These are phyloP conservation scores for Polytolypa hystricis DNA, from an alignment of 2,329 filamentous ascomycete species.

Conservation along the genomic window DNA sequence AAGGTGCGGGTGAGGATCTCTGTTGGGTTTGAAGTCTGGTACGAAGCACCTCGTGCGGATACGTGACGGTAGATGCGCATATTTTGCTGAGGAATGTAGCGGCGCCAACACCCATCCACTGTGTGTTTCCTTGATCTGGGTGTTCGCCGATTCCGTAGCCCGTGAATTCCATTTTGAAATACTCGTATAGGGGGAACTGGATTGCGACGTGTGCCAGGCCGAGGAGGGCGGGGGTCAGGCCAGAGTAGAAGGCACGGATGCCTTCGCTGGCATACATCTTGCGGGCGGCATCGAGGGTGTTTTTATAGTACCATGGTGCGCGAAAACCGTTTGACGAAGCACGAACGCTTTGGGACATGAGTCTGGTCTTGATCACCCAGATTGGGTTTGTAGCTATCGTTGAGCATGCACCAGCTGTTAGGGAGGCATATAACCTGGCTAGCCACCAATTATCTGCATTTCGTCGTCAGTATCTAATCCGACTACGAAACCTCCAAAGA, in stretches of 20 bases:
- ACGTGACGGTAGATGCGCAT: conserved; percentile 86
- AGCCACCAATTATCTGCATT: conserved; percentile 59
- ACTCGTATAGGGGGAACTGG: conserved; percentile 94
- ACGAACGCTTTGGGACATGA: conserved; percentile 74
- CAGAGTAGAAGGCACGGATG: conserved; percentile 84
- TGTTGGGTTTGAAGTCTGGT: conserved; percentile 91
- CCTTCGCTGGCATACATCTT: conserved; percentile 96
- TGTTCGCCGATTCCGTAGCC: conserved; percentile 75
- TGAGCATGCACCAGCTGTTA: conserved; percentile 82
- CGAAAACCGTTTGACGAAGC: conserved; percentile 35
- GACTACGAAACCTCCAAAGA: background rate
- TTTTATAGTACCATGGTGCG: conserved; percentile 72
- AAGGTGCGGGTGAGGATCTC: conserved; percentile 42
- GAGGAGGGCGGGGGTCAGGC: conserved; percentile 79
- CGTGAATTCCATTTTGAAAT: conserved; percentile 79
- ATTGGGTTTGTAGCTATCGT: conserved; percentile 95
- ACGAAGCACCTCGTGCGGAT: conserved; percentile 91
- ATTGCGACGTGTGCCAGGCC: conserved; percentile 93
- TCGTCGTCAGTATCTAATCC: conserved; percentile 6
- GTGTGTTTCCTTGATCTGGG: conserved; percentile 48
- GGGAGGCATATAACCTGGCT: conserved; percentile 77
- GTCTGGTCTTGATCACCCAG: conserved; percentile 96
- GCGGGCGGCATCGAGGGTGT: conserved; percentile 77
- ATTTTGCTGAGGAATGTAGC: conserved; percentile 92
- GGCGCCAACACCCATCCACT: conserved; percentile 73